Evolutionary conservation across 2,329 filamentous ascomycete species (phyloP), one percentile per base, ranked within the genome.

Genomic region (Phialophora chinensis): DNA sequence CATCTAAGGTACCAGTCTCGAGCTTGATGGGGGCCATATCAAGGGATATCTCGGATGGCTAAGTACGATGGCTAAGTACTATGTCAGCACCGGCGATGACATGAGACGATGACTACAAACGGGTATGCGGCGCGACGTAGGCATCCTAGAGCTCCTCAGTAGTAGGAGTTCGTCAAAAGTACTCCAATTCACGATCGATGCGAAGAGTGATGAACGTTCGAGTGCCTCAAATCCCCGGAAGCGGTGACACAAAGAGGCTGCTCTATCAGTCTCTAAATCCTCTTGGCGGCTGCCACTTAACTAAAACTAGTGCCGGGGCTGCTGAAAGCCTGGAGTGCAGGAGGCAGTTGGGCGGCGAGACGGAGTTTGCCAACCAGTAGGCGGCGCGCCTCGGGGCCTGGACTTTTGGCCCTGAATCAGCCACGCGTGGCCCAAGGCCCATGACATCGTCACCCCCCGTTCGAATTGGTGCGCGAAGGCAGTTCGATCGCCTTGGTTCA

Each of bases 381-480:
- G 49, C 49, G 31, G 29, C 12, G 49, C 49, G 33, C 14, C 38
- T 44, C 35, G 14, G 35, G 14, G 47, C 23, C 58, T 61, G 31
- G 44, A 12, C 58, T 35, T 23, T 52, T 27, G 31, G 58, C 49
- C 59, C 59, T 23, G 57, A 60, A 52, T 47, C 44, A 60, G 57
- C 57, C 23, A 25, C 49, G 49, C 27, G 49, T 25, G 23, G 27
- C 27, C 49, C 20, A 53, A 53, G 23, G 14, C 49, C n/a, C 27
- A 61, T 61, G 59, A 61, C 47, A 61, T 61, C 59, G 59, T 54
- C 59, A 42, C 59, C 57, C 59, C 57, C 44, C 44, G 4, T 60
- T 35, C 25, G 31, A 23, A 11, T 52, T 23, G 29, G 29, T 55
- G 25, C n/a, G 53, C 27, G 27, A 58, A n/a, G 38, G 20, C 38